Base-by-base conservation (phyloP, 495 filamentous ascomycete genomes). In the Hypoxylon crocopeplum region DNA sequence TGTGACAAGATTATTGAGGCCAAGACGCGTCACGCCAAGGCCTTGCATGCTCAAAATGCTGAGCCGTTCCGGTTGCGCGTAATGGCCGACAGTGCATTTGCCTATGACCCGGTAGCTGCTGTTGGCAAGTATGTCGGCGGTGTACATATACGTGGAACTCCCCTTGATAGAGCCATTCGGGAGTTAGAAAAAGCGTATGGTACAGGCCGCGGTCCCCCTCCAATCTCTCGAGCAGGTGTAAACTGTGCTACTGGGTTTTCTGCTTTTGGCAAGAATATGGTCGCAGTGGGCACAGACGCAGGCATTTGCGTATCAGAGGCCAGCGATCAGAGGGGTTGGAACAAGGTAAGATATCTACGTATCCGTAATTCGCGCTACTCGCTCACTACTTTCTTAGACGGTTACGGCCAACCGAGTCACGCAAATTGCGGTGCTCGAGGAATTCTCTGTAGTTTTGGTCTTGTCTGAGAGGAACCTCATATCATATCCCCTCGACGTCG, bases 41-140 rank as follows among this genome's bases (percentile, higher is more conserved):
- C 92, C 12, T 77, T 98, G 7, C 90, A 90, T 70, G 85, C 89
- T 0, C 95, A 98, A 70, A 96, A 97, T 70, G 93, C 94, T 0
- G 94, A 99, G 73, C 94, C 94, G 1, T 99, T 99, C 82, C 82
- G 91, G 51, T 77, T 98, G 3, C 86, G 90, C 27, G 92, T 98
- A 12, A 86, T 99, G 71, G 92, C 94, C 0, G 94, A 99, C 65
- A 85, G 87, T 30, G 91, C 95, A 0, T 99, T 99, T 69, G 86
- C 83, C 5, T 90, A 90, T 62, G 91, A 96, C 48, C 83, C 86
- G n/a, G 74, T 82, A 45, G 75, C 80, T 3, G 68, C 64, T 19
- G 53, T 75, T 29, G 78, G 76, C n/a, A 73, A 76, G 34, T 70
- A 70, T 34, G 68, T 77, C 24, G 67, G 75, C 6, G 73, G 70